Conservation (phyloP, 2,329 filamentous ascomycete genomes). For the Rutstroemia sp. region DNA sequence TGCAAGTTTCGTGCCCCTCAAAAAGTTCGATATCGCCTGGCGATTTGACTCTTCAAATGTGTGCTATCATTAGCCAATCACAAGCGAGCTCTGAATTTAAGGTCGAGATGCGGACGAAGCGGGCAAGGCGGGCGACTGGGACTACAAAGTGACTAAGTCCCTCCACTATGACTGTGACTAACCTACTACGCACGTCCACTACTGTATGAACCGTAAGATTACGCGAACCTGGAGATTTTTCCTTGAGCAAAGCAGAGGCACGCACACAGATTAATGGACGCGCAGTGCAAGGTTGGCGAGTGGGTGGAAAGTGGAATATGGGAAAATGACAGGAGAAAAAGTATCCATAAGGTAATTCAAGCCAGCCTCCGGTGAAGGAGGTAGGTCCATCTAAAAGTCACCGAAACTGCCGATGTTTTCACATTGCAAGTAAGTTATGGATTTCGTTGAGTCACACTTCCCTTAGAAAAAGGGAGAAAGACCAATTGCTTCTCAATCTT, state of each 20-base stretch:
- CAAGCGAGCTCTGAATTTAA: not conserved
- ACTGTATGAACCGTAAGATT: too few species aligned
- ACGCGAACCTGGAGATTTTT: too few species aligned
- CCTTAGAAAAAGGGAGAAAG: not conserved
- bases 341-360: not conserved
- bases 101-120: not conserved
- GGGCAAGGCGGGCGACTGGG: not conserved
- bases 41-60: constrained; percentile 10
- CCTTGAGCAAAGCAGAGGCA: too few species aligned
- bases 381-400: too few species aligned
- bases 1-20: constrained; percentile 8
- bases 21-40: constrained; percentile 12
- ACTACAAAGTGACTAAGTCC: not conserved
- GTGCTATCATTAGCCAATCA: constrained; percentile 8
- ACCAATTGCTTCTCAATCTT: not conserved
- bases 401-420: too few species aligned
- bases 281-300: too few species aligned
- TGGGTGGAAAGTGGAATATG: too few species aligned
- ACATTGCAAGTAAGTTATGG: not conserved
- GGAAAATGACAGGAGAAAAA: too few species aligned
- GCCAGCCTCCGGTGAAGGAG: too few species aligned
- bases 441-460: not conserved
- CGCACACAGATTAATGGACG: too few species aligned
- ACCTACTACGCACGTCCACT: too few species aligned
- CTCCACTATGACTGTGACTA: too few species aligned